Evolutionary conservation across 805 yeast species (phyloP).

Genomic region (Suhomyces faveliae): DNA sequence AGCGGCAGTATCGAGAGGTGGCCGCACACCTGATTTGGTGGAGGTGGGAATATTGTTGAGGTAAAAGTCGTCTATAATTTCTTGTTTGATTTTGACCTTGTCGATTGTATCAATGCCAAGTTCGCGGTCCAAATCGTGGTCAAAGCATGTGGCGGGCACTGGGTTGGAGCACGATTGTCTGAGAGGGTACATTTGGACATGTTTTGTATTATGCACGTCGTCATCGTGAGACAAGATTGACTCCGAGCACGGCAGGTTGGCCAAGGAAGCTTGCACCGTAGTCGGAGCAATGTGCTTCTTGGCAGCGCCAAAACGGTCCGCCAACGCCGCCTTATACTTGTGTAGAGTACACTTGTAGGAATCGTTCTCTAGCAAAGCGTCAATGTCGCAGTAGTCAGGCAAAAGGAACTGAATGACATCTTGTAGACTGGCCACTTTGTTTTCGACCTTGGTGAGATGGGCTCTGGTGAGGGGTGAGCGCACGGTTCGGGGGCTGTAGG

Average conservation of each 20-base stretch:
- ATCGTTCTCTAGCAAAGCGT: slow-evolving; percentile 16
- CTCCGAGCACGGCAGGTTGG: slow-evolving; percentile 25
- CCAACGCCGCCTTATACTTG: background rate
- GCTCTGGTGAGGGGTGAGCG: slow-evolving; percentile 82
- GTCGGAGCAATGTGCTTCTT: background rate
- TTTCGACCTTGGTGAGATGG: slow-evolving; percentile 74
- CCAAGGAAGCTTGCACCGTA: slow-evolving; percentile 10
- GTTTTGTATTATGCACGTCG: slow-evolving; percentile 1
- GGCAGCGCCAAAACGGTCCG: background rate
- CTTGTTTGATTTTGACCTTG: slow-evolving; percentile 33
- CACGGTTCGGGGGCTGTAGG: slow-evolving; percentile 73
- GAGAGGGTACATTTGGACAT: slow-evolving; percentile 10
- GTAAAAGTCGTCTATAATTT: slow-evolving; percentile 38
- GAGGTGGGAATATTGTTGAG: slow-evolving; percentile 36
- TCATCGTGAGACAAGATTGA: slow-evolving; percentile 26
- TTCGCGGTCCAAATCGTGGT: slow-evolving; percentile 3
- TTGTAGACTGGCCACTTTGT: slow-evolving; percentile 31
- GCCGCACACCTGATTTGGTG: slow-evolving; percentile 18
- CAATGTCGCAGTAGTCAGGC: slow-evolving; percentile 23
- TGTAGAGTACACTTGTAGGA: slow-evolving; percentile 12
- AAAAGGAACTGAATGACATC: slow-evolving; percentile 32
- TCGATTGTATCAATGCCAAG: slow-evolving; percentile 12
- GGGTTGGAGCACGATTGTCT: slow-evolving; percentile 16
- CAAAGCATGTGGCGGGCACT: slow-evolving; percentile 5
- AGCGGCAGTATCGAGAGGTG: slow-evolving; percentile 1